These are phyloP conservation scores for Suhomyces emberorum DNA, from an alignment of 805 yeast genomes.

Conservation along the genomic window DNA sequence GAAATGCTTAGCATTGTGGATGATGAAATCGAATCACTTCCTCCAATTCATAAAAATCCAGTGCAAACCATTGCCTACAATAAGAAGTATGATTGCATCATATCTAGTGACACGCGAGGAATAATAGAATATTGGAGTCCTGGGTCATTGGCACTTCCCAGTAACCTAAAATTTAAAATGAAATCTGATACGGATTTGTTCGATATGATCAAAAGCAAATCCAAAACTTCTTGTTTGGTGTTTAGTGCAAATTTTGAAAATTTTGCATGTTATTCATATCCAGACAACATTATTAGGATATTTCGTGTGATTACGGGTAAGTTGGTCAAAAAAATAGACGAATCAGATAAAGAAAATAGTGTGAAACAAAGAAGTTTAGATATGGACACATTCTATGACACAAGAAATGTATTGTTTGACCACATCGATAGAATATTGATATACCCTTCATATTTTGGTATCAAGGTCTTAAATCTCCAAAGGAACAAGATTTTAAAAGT, in stretches of 20 bases:
- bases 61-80: constrained; percentile 11
- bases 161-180: constrained; percentile 21
- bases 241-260: constrained; percentile 16
- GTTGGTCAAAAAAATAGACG: constrained; percentile 9
- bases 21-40: constrained; percentile 7
- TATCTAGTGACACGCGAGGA: constrained; percentile 20
- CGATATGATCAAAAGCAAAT: constrained; percentile 29
- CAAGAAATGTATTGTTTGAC: constrained; percentile 6
- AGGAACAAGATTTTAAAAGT: constrained; percentile 6
- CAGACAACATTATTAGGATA: constrained; percentile 29
- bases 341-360: constrained; percentile 1
- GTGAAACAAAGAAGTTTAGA: constrained; percentile 1
- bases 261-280: constrained; percentile 27
- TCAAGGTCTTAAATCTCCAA: constrained; percentile 11
- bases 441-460: constrained; percentile 10
- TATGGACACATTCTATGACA: neutral
- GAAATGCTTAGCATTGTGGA: constrained; percentile 11
- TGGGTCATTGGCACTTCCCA: constrained; percentile 5
- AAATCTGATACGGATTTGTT: constrained; percentile 39
- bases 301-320: constrained; percentile 35
- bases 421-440: constrained; percentile 9
- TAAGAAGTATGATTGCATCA: constrained; percentile 12
- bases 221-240: constrained; percentile 16
- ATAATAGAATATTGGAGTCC: constrained; percentile 21
- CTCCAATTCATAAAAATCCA: constrained; percentile 12